These are phyloP conservation scores for Petrea volubilis DNA, from an alignment of 257 asterid species.

Conservation along the genomic window DNA sequence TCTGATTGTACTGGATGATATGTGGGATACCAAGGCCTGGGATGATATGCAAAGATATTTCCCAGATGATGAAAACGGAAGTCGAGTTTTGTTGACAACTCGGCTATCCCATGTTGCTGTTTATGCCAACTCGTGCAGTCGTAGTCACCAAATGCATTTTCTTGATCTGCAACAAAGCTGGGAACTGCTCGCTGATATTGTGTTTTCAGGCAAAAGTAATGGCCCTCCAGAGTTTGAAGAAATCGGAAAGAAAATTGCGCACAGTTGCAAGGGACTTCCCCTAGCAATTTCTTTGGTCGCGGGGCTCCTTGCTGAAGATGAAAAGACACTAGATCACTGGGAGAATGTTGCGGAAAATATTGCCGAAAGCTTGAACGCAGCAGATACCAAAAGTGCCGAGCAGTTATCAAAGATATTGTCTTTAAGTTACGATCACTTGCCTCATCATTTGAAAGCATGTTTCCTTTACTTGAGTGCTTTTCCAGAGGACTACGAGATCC, in stretches of 20 bases:
- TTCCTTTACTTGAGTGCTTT: too few species aligned
- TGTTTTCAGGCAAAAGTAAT: neutral
- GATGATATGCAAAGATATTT: too few species aligned
- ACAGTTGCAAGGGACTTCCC: slow-evolving; percentile 14
- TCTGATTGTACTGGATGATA: too few species aligned
- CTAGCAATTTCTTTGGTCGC: slow-evolving; percentile 1
- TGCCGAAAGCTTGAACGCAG: neutral
- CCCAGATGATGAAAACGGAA: too few species aligned
- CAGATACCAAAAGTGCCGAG: neutral
- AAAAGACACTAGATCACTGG: neutral
- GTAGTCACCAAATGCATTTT: neutral
- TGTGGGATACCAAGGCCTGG: too few species aligned
- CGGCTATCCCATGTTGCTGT: neutral
- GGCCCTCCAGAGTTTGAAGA: slow-evolving; percentile 5
- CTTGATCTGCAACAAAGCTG: slow-evolving; percentile 1
- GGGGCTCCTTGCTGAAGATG: neutral
- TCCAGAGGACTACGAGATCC: too few species aligned
- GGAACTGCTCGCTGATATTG: neutral
- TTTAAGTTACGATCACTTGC: too few species aligned
- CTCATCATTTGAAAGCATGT: too few species aligned
- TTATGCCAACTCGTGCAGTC: neutral
- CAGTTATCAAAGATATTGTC: neutral
- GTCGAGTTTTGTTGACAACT: slow-evolving; percentile 12
- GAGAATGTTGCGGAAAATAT: neutral
- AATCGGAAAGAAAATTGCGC: neutral